These are phyloP conservation scores for Austroboletus festivus DNA, from an alignment of 768 basidiomycete species.

Conservation along the genomic window DNA sequence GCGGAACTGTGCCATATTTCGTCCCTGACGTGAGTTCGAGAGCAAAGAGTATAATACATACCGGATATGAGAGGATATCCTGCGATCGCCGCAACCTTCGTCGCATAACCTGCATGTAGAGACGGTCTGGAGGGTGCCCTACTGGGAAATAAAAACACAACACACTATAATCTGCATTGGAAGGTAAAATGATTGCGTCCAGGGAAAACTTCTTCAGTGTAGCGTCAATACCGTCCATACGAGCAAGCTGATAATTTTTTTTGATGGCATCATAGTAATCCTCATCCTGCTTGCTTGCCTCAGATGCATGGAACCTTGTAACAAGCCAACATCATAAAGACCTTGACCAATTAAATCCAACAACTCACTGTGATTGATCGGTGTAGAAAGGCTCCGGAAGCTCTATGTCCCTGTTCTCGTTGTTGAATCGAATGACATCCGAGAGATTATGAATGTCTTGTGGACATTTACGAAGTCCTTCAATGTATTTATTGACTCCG, in stretches of 20 bases:
- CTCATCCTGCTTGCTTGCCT: constrained; percentile 25
- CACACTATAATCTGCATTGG: constrained; percentile 11
- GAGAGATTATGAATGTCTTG: constrained; percentile 31
- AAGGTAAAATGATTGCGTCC: constrained; percentile 52
- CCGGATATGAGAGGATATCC: constrained; percentile 38
- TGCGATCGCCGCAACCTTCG: constrained; percentile 31
- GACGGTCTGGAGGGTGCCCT: not conserved
- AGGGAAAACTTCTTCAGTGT: constrained; percentile 43
- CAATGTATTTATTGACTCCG: constrained; percentile 36
- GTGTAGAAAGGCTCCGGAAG: constrained; percentile 33
- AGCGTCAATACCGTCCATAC: constrained; percentile 53
- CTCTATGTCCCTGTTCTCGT: constrained; percentile 50
- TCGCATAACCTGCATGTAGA: constrained; percentile 20
- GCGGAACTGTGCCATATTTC: constrained; percentile 38
- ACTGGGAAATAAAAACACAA: not conserved
- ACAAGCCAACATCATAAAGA: not conserved
- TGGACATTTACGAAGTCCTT: too few species aligned
- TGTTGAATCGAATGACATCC: constrained; percentile 57
- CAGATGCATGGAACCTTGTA: constrained; percentile 21
- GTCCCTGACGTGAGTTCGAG: not conserved
- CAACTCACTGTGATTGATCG: constrained; percentile 34
- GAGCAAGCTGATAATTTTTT: constrained; percentile 45
- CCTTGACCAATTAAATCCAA: not conserved
- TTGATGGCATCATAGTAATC: constrained; percentile 44
- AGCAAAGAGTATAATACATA: not conserved